These are phyloP conservation scores for Trypanosoma scelopori DNA, from an alignment of 208 protist species.

Conservation along the genomic window DNA sequence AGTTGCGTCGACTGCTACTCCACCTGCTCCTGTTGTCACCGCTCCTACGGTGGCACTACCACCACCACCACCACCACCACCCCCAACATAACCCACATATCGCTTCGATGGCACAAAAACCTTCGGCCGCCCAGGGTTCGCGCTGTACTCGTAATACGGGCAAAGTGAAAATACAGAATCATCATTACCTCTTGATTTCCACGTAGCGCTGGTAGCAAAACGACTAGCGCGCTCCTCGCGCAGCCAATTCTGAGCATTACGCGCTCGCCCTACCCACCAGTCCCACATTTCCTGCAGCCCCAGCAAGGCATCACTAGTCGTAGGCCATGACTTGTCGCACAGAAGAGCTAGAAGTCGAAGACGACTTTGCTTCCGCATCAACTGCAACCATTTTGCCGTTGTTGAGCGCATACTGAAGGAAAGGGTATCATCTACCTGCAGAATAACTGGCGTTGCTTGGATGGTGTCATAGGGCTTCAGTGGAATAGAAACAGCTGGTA, in stretches of 20 bases:
- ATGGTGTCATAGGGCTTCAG: conserved; percentile 75
- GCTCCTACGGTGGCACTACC: conserved; percentile 8
- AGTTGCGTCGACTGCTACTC: conserved; percentile 6
- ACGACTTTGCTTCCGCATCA: conserved; percentile 50
- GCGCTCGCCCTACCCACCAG: conserved; percentile 66
- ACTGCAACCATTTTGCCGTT: conserved; percentile 64
- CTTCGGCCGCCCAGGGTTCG: conserved; percentile 30
- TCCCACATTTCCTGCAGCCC: conserved; percentile 55
- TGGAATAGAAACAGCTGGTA: conserved; percentile 53
- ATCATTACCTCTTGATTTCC: background rate
- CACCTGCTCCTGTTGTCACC: too few species aligned
- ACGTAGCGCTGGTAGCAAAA: background rate
- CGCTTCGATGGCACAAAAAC: conserved; percentile 19
- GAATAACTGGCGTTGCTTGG: conserved; percentile 45
- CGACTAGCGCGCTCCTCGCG: conserved; percentile 57
- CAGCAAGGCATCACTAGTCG: conserved; percentile 24
- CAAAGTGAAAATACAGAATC: conserved; percentile 11
- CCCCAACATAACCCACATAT: background rate
- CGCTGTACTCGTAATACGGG: conserved; percentile 36
- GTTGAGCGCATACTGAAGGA: conserved; percentile 64
- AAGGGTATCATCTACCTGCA: conserved; percentile 54
- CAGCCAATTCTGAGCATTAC: conserved; percentile 57
- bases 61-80: too few species aligned
- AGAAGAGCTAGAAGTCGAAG: conserved; percentile 32
- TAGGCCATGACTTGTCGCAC: conserved; percentile 28